Evolutionary conservation across 106 monocot species (phyloP).

Genomic region (Ottelia alismoides): DNA sequence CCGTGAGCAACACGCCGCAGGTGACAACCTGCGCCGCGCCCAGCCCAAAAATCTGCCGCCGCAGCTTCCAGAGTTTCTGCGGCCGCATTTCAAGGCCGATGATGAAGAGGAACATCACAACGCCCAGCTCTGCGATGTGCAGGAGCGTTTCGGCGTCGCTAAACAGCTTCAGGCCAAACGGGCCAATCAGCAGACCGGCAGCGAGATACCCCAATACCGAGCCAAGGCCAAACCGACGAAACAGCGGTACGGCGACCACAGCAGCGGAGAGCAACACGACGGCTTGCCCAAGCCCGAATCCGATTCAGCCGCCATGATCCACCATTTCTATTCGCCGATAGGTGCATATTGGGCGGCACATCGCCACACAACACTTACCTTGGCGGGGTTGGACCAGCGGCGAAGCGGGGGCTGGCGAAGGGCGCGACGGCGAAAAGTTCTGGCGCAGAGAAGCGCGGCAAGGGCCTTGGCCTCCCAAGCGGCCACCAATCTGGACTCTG

Average conservation of each 20-base stretch:
- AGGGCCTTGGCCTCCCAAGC: too few species aligned
- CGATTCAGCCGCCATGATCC: too few species aligned
- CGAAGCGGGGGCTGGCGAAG: too few species aligned
- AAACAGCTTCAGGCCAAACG: neutral
- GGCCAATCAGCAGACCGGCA: neutral
- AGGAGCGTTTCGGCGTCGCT: neutral
- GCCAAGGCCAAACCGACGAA: neutral
- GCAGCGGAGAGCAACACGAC: neutral
- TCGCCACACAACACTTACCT: too few species aligned
- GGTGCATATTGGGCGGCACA: too few species aligned
- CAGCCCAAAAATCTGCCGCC: neutral
- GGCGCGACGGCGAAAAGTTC: too few species aligned
- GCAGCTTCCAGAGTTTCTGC: neutral
- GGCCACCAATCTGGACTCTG: too few species aligned
- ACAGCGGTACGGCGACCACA: neutral
- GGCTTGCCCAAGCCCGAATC: too few species aligned
- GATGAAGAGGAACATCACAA: neutral
- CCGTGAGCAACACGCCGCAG: neutral
- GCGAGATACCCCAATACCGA: neutral
- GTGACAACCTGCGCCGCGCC: neutral
- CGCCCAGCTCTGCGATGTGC: neutral
- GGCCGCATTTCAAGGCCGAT: neutral
- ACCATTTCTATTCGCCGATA: too few species aligned
- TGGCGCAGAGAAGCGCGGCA: too few species aligned
- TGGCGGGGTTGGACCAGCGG: too few species aligned